Conservation (phyloP, 1,139 yeast genomes). For the Arxiozyma slooffiae region DNA sequence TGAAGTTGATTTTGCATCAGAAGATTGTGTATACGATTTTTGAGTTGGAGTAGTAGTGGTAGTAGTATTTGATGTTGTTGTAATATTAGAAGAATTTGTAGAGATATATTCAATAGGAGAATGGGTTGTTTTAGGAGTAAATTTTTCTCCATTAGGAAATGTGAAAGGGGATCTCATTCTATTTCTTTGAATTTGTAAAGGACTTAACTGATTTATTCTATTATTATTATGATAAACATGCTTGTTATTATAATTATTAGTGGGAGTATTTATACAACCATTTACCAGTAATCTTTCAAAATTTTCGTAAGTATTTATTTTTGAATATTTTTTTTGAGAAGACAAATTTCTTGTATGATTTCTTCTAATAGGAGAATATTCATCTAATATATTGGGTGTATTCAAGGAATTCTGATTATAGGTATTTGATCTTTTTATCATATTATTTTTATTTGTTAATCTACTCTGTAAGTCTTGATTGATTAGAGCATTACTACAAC, state of each 20-base stretch:
- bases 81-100: background rate
- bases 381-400: background rate
- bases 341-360: constrained; percentile 2
- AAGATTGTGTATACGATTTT: background rate
- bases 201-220: constrained; percentile 13
- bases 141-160: constrained; percentile 29
- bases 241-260: background rate
- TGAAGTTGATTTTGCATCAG: constrained; percentile 4
- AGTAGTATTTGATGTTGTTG: constrained; percentile 1
- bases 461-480: background rate
- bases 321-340: background rate
- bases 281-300: background rate
- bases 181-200: constrained; percentile 23
- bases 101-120: background rate
- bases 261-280: background rate
- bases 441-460: background rate
- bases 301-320: background rate
- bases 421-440: background rate
- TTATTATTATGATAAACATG: constrained; percentile 1
- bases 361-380: background rate
- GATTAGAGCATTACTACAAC: background rate
- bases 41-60: background rate
- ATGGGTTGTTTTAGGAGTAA: constrained; percentile 20
- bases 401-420: background rate
- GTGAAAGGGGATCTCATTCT: constrained; percentile 24